A percentile compares a stretch with the other conserved stretches of the same genome.
These are phyloP conservation scores for Rhodosporidiobolus sp. DNA, from an alignment of 768 basidiomycete species.

Conservation along the genomic window DNA sequence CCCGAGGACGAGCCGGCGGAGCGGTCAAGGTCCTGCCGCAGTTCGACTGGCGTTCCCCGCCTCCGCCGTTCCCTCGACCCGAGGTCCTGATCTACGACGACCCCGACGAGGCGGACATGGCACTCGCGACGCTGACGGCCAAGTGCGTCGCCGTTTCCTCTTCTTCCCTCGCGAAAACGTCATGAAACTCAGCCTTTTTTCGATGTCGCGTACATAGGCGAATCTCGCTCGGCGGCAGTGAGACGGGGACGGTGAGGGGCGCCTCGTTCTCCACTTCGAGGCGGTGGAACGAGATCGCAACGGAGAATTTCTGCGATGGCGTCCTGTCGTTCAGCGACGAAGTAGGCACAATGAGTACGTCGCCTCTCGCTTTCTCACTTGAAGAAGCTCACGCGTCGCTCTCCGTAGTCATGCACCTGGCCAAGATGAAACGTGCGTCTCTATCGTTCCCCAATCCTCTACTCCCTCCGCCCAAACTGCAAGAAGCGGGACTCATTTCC, in stretches of 20 bases:
- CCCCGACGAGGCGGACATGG: neutral
- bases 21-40: neutral
- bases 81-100: neutral
- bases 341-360: neutral
- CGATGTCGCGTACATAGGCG: no score
- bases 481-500: no score
- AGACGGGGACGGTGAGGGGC: no score
- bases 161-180: no score
- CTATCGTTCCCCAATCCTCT: neutral
- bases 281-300: neutral
- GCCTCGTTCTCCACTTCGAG: no score
- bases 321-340: neutral
- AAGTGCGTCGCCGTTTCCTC: neutral
- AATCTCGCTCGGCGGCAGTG: no score
- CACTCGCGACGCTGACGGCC: neutral
- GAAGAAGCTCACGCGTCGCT: neutral
- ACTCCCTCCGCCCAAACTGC: no score
- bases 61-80: neutral
- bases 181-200: no score
- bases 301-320: neutral
- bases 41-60: neutral
- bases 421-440: constrained; percentile 7
- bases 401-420: neutral
- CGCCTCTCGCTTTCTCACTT: neutral
- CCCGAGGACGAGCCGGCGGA: neutral